Conservation (phyloP, 768 basidiomycete species). For the Boletus eberwhitei region DNA sequence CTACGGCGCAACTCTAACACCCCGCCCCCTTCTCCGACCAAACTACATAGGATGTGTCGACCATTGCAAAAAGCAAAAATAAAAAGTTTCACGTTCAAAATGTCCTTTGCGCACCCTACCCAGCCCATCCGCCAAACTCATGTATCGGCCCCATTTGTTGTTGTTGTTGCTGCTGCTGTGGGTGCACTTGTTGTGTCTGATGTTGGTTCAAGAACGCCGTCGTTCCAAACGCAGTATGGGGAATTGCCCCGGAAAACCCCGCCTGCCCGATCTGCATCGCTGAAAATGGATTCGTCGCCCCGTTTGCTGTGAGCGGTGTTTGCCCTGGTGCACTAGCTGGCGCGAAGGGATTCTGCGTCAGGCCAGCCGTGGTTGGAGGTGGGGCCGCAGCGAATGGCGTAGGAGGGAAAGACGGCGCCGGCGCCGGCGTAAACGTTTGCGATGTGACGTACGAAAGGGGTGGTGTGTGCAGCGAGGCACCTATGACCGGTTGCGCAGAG, state of each 20-base stretch:
- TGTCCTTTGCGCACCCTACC: conserved; percentile 12
- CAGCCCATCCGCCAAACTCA: conserved; percentile 20
- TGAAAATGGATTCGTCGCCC: conserved; percentile 18
- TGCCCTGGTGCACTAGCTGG: conserved; percentile 13
- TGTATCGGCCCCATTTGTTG: conserved; percentile 3
- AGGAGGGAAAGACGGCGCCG: conserved; percentile 1
- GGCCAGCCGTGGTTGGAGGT: background rate
- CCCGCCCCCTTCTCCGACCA: background rate
- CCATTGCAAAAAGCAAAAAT: background rate
- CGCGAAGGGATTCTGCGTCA: conserved; percentile 23
- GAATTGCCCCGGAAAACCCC: conserved; percentile 23
- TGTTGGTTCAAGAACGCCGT: conserved; percentile 20
- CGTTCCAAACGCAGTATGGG: conserved; percentile 27
- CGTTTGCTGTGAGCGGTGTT: conserved; percentile 20
- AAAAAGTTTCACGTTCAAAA: conserved; percentile 7
- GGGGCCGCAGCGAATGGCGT: background rate
- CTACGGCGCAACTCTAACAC: background rate
- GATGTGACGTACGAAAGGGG: background rate
- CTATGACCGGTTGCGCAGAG: conserved; percentile 10
- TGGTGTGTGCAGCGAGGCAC: conserved; percentile 1
- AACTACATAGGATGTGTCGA: background rate
- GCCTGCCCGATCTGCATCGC: conserved; percentile 12
- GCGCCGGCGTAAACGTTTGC: background rate
- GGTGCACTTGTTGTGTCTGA: background rate
- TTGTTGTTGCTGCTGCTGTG: conserved; percentile 15